Evolutionary conservation across 495 filamentous ascomycete genomes (phyloP).

Genomic region (Xylaria intraflava): DNA sequence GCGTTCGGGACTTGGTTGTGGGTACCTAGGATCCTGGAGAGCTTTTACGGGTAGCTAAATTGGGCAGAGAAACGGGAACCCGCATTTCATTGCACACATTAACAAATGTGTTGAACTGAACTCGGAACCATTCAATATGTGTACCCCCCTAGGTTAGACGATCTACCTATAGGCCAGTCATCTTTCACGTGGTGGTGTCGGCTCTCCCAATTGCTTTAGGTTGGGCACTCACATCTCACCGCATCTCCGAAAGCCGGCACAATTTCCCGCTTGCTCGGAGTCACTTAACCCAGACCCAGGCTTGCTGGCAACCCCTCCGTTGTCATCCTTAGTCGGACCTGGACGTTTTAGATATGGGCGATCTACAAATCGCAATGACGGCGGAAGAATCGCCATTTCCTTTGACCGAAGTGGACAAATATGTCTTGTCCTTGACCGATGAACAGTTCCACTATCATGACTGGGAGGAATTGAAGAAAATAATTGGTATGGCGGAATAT

Average conservation of each 20-base stretch:
- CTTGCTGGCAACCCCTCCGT: neutral
- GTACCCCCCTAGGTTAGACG: no score
- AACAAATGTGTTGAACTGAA: no score
- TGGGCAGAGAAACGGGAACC: no score
- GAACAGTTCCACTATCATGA: conserved; percentile 61
- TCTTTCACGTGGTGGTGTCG: no score
- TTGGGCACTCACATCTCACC: neutral
- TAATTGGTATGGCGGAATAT: conserved; percentile 52
- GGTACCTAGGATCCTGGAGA: no score
- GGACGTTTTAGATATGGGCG: conserved; percentile 10
- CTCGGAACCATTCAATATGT: no score
- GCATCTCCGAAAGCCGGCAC: neutral
- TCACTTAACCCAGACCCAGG: neutral
- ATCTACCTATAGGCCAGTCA: no score
- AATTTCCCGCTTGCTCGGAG: neutral
- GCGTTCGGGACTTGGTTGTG: no score
- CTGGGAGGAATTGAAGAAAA: conserved; percentile 60
- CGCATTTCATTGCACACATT: no score
- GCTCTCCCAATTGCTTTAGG: no score
- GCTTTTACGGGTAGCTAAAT: no score
- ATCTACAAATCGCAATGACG: conserved; percentile 1
- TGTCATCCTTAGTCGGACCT: neutral
- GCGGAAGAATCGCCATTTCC: conserved; percentile 47
- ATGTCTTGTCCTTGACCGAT: conserved; percentile 61
- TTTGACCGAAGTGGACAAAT: conserved; percentile 58